Evolutionary conservation across 2,329 filamentous ascomycete genomes (phyloP).

Genomic region (Penicillium janthinellum): DNA sequence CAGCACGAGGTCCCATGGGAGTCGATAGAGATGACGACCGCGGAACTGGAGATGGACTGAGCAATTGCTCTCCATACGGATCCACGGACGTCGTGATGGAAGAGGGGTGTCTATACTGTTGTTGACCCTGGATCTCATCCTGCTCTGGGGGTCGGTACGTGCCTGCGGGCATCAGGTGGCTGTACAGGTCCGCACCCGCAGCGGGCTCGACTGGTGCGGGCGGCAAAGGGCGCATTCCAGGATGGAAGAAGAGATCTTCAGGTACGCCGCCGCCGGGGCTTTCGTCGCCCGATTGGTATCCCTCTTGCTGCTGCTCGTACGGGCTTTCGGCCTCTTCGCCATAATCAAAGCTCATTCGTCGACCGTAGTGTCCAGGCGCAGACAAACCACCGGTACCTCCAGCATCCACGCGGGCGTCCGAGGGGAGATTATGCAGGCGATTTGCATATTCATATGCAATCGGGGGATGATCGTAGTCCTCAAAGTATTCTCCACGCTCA

Average conservation of each 20-base stretch:
- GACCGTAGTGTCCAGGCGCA: constrained; percentile 63
- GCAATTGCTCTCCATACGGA: constrained; percentile 51
- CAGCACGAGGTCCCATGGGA: constrained; percentile 74
- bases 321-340: constrained; percentile 77
- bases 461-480: constrained; percentile 40
- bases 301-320: constrained; percentile 56
- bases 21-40: constrained; percentile 81
- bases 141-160: constrained; percentile 60
- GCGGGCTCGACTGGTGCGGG: constrained; percentile 63
- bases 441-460: constrained; percentile 57
- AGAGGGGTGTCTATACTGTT: constrained; percentile 41
- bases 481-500: constrained; percentile 30
- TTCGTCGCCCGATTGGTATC: constrained; percentile 57
- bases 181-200: constrained; percentile 47
- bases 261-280: constrained; percentile 72
- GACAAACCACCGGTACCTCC: constrained; percentile 87
- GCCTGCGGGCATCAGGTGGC: constrained; percentile 55
- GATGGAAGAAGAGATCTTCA: constrained; percentile 92
- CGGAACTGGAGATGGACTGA: constrained; percentile 55
- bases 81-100: constrained; percentile 51
- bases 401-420: constrained; percentile 76
- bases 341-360: constrained; percentile 87
- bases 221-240: constrained; percentile 69
- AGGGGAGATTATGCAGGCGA: constrained; percentile 58
- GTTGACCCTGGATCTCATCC: constrained; percentile 41